Evolutionary conservation across 805 yeast species (phyloP), one percentile per base, ranked within the genome.

Genomic region (Metschnikowia lochheadii): DNA sequence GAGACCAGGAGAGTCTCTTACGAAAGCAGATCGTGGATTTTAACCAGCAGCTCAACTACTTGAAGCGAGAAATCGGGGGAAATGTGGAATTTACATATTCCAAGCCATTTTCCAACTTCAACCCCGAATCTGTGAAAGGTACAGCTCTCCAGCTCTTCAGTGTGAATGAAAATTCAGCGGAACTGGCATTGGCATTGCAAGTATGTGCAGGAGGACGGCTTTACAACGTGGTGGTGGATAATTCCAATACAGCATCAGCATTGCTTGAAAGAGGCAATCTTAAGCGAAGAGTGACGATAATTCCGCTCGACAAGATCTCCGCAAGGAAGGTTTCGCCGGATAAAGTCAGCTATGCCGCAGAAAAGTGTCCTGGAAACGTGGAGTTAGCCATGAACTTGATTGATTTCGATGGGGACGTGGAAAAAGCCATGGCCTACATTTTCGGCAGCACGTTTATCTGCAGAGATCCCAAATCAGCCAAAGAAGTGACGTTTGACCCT

Each of bases 391-490:
- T 90, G 42, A 83, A 91, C 60, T 72, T 92, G 52, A 78, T 94
- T 48, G 85, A 85, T 2, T 95, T 80, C 63, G 89, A 87, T 17
- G 66, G 70, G 0, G 89, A 85, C 49, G 84, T 89, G 20, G 52
- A 76, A 3, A 83, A 78, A 48, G 99, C 98, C 0, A 88, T 95
- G 94, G 85, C 88, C 57, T 89, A 82, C 58, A 89, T 92, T 20
- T 94, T 94, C 69, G 99, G 99, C 14, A 75, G 82, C 20, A 87
- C 95, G n/a, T 79, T 95, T 40, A 79, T 94, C 20, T 94, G 99
- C 69, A 72, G 82, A 17, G 95, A 90, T 67, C 87, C 96, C 0
- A 85, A 86, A 14, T 83, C 96, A 0, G 98, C 99, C 0, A 86
- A 91, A 58, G 75, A 77, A 44, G 86, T 94, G n/a, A 89, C 97